Base-by-base conservation (phyloP, 2,329 filamentous ascomycete species). In the Ceratocystis harringtonii region DNA sequence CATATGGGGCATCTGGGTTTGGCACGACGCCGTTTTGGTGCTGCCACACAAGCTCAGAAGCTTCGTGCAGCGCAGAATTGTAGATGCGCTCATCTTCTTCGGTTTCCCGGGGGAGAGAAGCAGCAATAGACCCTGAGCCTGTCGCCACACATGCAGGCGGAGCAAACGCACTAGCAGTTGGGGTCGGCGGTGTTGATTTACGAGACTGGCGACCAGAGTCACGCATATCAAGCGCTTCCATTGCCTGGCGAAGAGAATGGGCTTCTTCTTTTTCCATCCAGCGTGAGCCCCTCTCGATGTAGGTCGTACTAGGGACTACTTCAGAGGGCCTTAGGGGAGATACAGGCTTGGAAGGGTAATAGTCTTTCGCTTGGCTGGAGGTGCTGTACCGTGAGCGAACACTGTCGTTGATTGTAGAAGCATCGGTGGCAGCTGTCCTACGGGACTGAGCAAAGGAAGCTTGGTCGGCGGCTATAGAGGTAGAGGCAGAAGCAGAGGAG, bases 181-280 rank as follows among this genome's bases (percentile, higher is more conserved):
- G 52, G 17, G 63, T 43, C 1, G 66, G 63, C 28, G 66, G 62
- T 15, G 43, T 65, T 8, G 50, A 65, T 5, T 69, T 71, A 57
- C 73, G 70, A 17, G 52, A 57, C 6, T 57, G 25, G 2, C 52
- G 12, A 1, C 25, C 65, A 48, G 72, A 70, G 36, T 77, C 75
- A 64, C 77, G 78, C 55, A 88, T 69, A 67, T 88, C 83, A 80
- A 91, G 83, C 70, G 89, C 85, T 69, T 90, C 83, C 79, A 92
- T 84, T 10, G 88, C 88, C 68, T 84, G 80, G 19, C 86, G 82
- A 67, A 92, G 75, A 22, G 87, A 87, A 44, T 81, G 80, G 3
- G 84, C 86, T 74, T 92, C 88, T 71, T 90, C 87, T 73, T 88
- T 89, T 73, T 92, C 88, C 82, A 89, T 88, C 86, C 87, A 90